Conservation (phyloP, 345 rosid species). For the Ceriops decandra region DNA sequence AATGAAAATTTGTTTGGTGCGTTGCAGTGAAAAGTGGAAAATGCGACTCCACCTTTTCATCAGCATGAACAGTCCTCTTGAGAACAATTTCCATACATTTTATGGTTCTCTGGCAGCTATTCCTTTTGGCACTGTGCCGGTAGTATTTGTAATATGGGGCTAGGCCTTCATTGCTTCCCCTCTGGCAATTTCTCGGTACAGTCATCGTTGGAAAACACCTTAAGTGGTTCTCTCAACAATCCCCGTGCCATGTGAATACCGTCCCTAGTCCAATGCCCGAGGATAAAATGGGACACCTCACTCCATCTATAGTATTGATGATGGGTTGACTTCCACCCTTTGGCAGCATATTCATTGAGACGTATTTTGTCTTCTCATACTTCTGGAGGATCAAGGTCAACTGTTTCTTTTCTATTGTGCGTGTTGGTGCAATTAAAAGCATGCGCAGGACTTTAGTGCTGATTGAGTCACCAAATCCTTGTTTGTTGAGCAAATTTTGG, state of each 20-base stretch:
- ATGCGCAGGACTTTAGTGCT: background rate
- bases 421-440: background rate
- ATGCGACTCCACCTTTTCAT: too few relatives aligned
- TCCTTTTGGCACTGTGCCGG: conserved; percentile 94
- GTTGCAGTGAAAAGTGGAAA: too few relatives aligned
- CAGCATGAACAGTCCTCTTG: conserved; percentile 20
- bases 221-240: conserved; percentile 96
- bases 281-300: conserved; percentile 82
- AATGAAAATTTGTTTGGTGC: too few relatives aligned
- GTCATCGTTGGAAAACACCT: conserved; percentile 73
- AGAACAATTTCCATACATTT: conserved; percentile 80
- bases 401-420: background rate
- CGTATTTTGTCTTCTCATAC: conserved; percentile 95
- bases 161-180: conserved; percentile 76
- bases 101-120: conserved; percentile 92
- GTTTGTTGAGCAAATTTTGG: background rate
- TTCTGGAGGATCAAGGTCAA: conserved; percentile 97
- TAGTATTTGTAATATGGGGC: conserved; percentile 82
- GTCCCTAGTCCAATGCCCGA: conserved; percentile 96
- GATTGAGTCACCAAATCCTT: background rate
- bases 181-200: conserved; percentile 80
- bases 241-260: conserved; percentile 89
- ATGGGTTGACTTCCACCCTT: conserved; percentile 91
- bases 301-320: conserved; percentile 83
- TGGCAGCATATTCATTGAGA: conserved; percentile 95